These are phyloP conservation scores for Lachnellula occidentalis DNA, from an alignment of 2,329 filamentous ascomycete genomes.

Conservation along the genomic window DNA sequence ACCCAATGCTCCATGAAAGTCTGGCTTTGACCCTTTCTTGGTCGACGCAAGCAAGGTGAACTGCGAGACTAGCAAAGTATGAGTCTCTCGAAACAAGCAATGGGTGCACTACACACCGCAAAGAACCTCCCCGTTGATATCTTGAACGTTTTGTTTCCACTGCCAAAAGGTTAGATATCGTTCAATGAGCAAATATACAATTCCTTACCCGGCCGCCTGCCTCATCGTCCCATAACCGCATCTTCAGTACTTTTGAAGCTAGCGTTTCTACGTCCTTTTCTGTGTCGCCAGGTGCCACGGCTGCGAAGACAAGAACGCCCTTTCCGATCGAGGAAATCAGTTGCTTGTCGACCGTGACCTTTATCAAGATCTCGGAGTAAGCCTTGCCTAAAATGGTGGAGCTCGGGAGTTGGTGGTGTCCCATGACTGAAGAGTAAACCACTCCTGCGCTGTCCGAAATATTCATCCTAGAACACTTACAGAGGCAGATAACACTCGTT, in stretches of 20 bases:
- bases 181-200: slow-evolving; percentile 1
- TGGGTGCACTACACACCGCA: slow-evolving; percentile 58
- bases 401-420: too few species aligned
- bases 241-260: slow-evolving; percentile 79
- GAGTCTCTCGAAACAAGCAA: not conserved
- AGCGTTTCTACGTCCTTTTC: slow-evolving; percentile 80
- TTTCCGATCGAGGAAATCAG: slow-evolving; percentile 86
- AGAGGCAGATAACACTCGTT: slow-evolving; percentile 90
- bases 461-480: too few species aligned
- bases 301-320: slow-evolving; percentile 86
- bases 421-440: too few species aligned
- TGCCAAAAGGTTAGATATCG: slow-evolving; percentile 34
- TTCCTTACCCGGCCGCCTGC: slow-evolving; percentile 25
- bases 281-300: slow-evolving; percentile 84
- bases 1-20: slow-evolving; percentile 84
- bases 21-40: slow-evolving; percentile 93
- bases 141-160: slow-evolving; percentile 88
- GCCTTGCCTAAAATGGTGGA: too few species aligned
- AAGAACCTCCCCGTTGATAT: slow-evolving; percentile 87
- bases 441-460: too few species aligned
- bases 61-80: slow-evolving; percentile 67
- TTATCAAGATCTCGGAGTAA: too few species aligned
- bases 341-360: slow-evolving; percentile 84
- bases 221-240: slow-evolving; percentile 70
- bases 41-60: slow-evolving; percentile 90